These are phyloP conservation scores for Eruca vesicaria DNA, from an alignment of 441 rosid genomes.

Conservation along the genomic window DNA sequence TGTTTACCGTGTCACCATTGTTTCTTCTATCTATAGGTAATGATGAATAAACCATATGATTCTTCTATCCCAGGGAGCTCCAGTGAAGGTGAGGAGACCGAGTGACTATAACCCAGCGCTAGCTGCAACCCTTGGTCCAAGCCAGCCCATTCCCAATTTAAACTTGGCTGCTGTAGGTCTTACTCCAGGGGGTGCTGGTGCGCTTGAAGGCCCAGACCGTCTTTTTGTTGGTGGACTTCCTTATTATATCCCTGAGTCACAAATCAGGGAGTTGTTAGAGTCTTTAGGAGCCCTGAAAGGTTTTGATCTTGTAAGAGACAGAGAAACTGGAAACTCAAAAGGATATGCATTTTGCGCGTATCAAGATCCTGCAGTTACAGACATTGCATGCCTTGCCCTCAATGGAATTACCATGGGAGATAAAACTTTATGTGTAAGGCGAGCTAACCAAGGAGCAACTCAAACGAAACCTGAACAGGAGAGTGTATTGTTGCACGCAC, in stretches of 20 bases:
- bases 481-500: conserved; percentile 84
- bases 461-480: conserved; percentile 98
- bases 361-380: conserved; percentile 88
- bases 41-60: background rate
- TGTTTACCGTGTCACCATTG: background rate
- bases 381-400: conserved; percentile 91
- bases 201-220: conserved; percentile 97
- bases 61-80: conserved; percentile 68
- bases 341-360: conserved; percentile 97
- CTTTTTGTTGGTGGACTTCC: conserved; percentile 98
- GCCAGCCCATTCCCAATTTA: conserved; percentile 90
- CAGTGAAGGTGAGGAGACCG: conserved; percentile 98
- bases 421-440: conserved; percentile 90
- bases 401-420: conserved; percentile 98
- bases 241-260: conserved; percentile 90
- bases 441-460: conserved; percentile 86
- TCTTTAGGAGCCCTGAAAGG: conserved; percentile 92
- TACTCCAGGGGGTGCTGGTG: conserved; percentile 88
- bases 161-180: conserved; percentile 96
- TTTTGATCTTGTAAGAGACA: conserved; percentile 95
- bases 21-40: background rate
- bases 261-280: conserved; percentile 89
- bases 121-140: conserved; percentile 97
- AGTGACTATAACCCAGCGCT: conserved; percentile 97
- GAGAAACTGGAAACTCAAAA: conserved; percentile 97